These are phyloP conservation scores for Solanum sejunctum DNA, from an alignment of 257 asterid species.

Conservation along the genomic window DNA sequence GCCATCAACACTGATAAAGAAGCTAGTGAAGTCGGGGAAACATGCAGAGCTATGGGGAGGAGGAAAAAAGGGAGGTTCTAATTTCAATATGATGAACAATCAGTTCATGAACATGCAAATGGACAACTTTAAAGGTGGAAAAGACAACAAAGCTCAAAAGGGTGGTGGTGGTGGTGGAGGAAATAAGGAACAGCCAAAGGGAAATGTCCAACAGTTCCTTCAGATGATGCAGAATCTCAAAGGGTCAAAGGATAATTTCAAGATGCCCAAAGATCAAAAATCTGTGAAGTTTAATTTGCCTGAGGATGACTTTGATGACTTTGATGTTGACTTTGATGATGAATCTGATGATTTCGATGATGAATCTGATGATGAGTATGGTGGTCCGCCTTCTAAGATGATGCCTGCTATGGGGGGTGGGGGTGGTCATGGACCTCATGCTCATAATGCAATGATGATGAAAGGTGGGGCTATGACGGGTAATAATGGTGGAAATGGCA, in stretches of 20 bases:
- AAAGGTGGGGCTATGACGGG: constrained; percentile 17
- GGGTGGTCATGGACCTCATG: constrained; percentile 7
- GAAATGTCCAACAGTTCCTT: constrained; percentile 9
- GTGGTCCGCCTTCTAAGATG: constrained; percentile 9
- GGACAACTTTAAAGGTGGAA: constrained; percentile 25
- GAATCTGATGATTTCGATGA: constrained; percentile 4
- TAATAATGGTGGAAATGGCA: constrained; percentile 16
- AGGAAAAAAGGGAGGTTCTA: constrained; percentile 21
- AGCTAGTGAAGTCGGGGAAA: constrained; percentile 60
- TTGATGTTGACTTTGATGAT: background rate
- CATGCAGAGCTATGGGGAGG: constrained; percentile 65
- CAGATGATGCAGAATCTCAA: constrained; percentile 8
- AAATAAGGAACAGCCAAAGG: constrained; percentile 20
- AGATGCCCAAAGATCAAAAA: constrained; percentile 36
- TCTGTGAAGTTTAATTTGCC: constrained; percentile 48
- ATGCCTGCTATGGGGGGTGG: constrained; percentile 9
- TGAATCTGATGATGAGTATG: constrained; percentile 21
- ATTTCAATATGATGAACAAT: constrained; percentile 11
- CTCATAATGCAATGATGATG: constrained; percentile 14
- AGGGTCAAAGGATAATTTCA: background rate
- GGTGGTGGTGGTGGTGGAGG: constrained; percentile 25
- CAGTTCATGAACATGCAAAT: constrained; percentile 41
- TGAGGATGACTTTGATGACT: constrained; percentile 28
- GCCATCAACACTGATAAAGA: constrained; percentile 39
- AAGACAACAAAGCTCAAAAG: constrained; percentile 31